These are phyloP conservation scores for Talinum fruticosum DNA, from an alignment of 148 eudicot genomes.

Conservation along the genomic window DNA sequence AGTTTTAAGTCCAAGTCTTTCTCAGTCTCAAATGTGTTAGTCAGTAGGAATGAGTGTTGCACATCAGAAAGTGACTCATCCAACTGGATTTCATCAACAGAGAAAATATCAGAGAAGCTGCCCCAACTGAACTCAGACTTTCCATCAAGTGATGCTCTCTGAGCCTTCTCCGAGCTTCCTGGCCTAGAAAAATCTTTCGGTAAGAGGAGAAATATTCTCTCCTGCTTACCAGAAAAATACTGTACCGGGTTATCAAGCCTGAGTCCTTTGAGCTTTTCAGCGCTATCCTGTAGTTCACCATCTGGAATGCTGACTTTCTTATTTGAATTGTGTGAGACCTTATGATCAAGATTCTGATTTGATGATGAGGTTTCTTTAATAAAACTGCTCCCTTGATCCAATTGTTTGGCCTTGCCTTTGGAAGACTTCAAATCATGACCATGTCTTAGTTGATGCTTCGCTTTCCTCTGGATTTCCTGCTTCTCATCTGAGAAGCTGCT, in stretches of 20 bases:
- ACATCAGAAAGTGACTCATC: slow-evolving; percentile 35
- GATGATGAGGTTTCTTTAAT: slow-evolving; percentile 34
- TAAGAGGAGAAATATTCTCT: slow-evolving; percentile 46
- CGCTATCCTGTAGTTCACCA: slow-evolving; percentile 13
- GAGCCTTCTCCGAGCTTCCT: slow-evolving; percentile 33
- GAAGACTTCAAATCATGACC: slow-evolving; percentile 18
- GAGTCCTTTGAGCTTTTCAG: slow-evolving; percentile 18
- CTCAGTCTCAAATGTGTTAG: slow-evolving; percentile 34
- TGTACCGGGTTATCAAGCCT: slow-evolving; percentile 20
- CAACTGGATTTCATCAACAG: slow-evolving; percentile 38
- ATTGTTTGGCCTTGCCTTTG: slow-evolving; percentile 25
- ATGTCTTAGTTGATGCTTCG: slow-evolving; percentile 20
- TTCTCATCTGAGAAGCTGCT: slow-evolving; percentile 14
- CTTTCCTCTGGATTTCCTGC: slow-evolving; percentile 19
- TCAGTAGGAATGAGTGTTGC: slow-evolving; percentile 43
- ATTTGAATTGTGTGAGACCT: slow-evolving; percentile 11
- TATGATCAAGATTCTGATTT: slow-evolving; percentile 14
- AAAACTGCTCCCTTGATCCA: slow-evolving; percentile 21
- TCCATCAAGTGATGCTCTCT: slow-evolving; percentile 33
- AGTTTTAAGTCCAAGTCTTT: slow-evolving; percentile 36
- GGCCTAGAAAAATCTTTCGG: slow-evolving; percentile 45
- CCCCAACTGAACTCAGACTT: slow-evolving; percentile 41
- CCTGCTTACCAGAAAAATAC: slow-evolving; percentile 31
- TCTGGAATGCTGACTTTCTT: slow-evolving; percentile 22
- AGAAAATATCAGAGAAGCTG: slow-evolving; percentile 51